Base-by-base conservation (phyloP, 768 basidiomycete genomes). In the Galerina marginata region DNA sequence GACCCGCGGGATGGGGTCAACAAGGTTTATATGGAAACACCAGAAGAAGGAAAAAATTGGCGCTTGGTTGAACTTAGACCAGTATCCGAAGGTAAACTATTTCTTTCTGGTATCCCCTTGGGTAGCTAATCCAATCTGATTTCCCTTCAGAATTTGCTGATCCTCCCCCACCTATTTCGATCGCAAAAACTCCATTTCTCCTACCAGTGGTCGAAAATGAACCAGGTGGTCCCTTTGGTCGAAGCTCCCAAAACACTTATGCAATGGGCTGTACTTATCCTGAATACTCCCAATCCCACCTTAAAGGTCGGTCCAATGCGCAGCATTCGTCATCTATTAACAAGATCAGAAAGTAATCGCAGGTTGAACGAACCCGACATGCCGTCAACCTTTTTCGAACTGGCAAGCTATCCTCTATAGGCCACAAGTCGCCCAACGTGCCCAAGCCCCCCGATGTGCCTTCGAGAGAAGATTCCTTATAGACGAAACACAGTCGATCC, bases 261-360 rank as follows among this genome's bases (percentile, higher is more conserved):
- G 69, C 83, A 91, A 68, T 93, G 88, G 86, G 90, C 90, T 1
- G 89, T 91, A 5, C 75, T 92, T 6, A 90, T 94, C 51, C 77
- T 94, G 26, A 89, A 91, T 64, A 93, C 92, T 0, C 72, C 90
- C 1, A 79, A 89, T 70, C 90, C 92, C 3, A 79, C 78, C 2
- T 71, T 88, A 6, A 92, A 92, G 75, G 88, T 78, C 45, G 3
- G 55, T 36, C 33, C 16, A 43, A 20, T 39, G 29, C 7, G 29
- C 29, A 33, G 29, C 54, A 4, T 6, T 26, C 9, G 36, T 44
- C 33, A n/a, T 16, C 25, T 12, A 39, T 55, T 25, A 26, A 38
- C 37, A 12, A 47, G 26, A 4, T 7, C 26, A 40, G 20, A 20
- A 43, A 2, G 10, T 39, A 43, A 25, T 12, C 52, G 12, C 59